Base-by-base conservation (phyloP, 2,329 filamentous ascomycete genomes). In the Apiospora aurea region DNA sequence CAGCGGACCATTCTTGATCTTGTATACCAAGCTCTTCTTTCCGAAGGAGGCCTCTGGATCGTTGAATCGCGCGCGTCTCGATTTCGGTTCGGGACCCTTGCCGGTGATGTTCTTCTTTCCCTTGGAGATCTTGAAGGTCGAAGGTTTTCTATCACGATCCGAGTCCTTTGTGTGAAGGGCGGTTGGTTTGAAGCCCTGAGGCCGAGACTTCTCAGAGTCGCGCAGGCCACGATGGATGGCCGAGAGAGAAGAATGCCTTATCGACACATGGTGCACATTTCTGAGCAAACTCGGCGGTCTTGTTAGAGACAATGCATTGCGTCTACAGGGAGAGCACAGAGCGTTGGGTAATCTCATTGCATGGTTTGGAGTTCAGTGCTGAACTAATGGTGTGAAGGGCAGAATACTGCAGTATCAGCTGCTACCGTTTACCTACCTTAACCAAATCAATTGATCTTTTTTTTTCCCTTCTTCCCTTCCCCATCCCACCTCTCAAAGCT, bases 181-280 rank as follows among this genome's bases (percentile, higher is more conserved):
- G 18, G 74, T 76, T 5, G 70, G 66, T 2, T 75, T 74, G 67
- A 78, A 78, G 16, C 80, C 80, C 70, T 81, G 80, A 24, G 78
- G 78, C 69, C 78, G 75, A 47, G 78, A 77, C 71, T 80, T 80
- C 71, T 82, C 75, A 26, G 82, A 83, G 47, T 77, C 73, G 38
- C 90, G 89, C 71, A 94, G 85, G 18, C 92, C 92, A 66, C 87
- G 85, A 75, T 90, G 88, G 77, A 95, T 94, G 61, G 92, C 92
- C 13, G 92, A 92, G 73, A 94, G 86, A 57, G 90, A 91, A 29
- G 88, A 87, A 77, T 83, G 78, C 73, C 86, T 85, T 46, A 78
- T 76, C 29, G 73, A 78, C 70, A 71, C 71, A 72, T 73, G 61
- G 72, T 71, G 61, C 57, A 69, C 66, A 69, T 73, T 29, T 53